phyloP scores from a whole-genome alignment of 441 rosid genomes.

The Bruguiera hainesii region DNA sequence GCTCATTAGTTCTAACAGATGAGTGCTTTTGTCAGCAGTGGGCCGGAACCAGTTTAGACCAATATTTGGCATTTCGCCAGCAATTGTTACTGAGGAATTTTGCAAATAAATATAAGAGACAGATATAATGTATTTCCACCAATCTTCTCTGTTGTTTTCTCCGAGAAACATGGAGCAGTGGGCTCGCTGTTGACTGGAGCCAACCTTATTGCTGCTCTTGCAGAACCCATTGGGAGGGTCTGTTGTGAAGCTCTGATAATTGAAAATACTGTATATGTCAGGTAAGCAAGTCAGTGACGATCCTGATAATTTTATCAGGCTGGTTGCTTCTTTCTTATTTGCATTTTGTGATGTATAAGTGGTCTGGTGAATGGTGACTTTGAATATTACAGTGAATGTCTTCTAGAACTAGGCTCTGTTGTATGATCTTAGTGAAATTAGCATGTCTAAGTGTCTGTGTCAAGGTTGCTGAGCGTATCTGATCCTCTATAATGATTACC shows the following conservation, averaged over 20 bases:
- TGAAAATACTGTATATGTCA: constrained; percentile 3
- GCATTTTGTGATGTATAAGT: neutral
- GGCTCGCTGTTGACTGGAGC: constrained; percentile 15
- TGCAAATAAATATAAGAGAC: constrained; percentile 64
- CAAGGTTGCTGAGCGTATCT: neutral
- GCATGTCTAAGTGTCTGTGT: too few relatives aligned
- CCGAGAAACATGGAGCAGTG: constrained; percentile 1
- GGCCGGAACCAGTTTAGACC: constrained; percentile 87
- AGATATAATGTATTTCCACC: constrained; percentile 21
- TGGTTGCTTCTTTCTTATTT: neutral
- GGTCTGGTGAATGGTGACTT: neutral
- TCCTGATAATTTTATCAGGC: neutral
- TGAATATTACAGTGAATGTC: neutral
- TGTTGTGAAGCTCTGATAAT: constrained; percentile 11
- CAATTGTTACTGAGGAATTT: constrained; percentile 60
- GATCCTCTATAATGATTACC: constrained; percentile 2
- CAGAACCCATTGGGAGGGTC: constrained; percentile 8
- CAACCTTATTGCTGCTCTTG: constrained; percentile 5
- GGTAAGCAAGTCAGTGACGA: constrained; percentile 1
- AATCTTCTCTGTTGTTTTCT: constrained; percentile 1
- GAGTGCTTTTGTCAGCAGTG: constrained; percentile 87
- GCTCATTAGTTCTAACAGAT: constrained; percentile 80
- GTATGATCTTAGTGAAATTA: too few relatives aligned
- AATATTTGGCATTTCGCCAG: constrained; percentile 80
- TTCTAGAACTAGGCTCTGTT: neutral